Conservation (phyloP, 441 rosid species). For the Euphorbia celastroides region DNA sequence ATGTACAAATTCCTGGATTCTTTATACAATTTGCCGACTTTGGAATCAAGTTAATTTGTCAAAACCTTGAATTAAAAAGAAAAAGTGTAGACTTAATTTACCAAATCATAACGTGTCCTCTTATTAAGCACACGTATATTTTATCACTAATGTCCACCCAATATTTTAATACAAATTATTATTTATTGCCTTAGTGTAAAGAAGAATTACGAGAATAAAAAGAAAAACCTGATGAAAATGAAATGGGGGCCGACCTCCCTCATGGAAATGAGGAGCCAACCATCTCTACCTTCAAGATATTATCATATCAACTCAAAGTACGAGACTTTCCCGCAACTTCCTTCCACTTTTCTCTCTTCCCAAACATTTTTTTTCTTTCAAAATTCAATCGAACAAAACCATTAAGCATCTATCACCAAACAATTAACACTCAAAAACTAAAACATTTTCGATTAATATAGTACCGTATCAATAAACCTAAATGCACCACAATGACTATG, state of each 20-base stretch:
- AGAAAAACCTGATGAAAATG: background rate
- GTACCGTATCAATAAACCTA: constrained; percentile 3
- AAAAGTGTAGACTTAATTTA: too few species aligned
- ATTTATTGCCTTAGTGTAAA: too few species aligned
- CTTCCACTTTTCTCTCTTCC: background rate
- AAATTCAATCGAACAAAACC: background rate
- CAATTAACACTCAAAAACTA: background rate
- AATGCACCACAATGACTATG: background rate
- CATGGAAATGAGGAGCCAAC: constrained; percentile 1
- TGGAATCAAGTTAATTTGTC: too few species aligned
- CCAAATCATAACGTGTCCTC: too few species aligned
- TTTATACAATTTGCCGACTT: too few species aligned
- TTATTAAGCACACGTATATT: too few species aligned
- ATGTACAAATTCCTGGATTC: too few species aligned
- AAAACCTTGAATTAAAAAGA: too few species aligned
- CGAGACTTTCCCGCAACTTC: background rate
- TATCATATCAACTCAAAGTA: background rate
- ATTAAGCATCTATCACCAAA: background rate
- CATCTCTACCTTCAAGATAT: constrained; percentile 5
- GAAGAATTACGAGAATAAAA: background rate
- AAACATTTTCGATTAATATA: constrained; percentile 7
- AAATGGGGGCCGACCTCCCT: background rate
- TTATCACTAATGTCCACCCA: too few species aligned
- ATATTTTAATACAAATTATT: too few species aligned
- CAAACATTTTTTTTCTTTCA: background rate